These are phyloP conservation scores for Tolypocladium pustulatum DNA, from an alignment of 2,329 filamentous ascomycete genomes.

Conservation along the genomic window DNA sequence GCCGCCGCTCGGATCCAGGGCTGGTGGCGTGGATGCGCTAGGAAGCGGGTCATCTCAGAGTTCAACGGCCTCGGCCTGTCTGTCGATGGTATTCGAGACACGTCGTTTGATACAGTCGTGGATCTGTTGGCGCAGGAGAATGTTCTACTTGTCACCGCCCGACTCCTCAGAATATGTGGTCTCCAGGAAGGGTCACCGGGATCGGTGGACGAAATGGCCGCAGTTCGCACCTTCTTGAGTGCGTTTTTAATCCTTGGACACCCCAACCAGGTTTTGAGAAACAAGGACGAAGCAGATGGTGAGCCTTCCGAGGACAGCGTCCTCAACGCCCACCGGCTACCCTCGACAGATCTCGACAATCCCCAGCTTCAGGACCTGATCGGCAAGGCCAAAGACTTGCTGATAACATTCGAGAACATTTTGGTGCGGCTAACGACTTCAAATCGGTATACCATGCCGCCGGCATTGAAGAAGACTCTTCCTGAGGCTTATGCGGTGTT, in stretches of 20 bases:
- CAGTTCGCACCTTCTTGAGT: constrained; percentile 66
- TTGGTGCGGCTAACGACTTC: constrained; percentile 53
- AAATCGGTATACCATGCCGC: constrained; percentile 58
- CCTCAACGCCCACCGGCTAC: constrained; percentile 19
- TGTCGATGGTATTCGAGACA: constrained; percentile 58
- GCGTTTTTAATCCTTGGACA: constrained; percentile 73
- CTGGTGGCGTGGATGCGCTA: constrained; percentile 53
- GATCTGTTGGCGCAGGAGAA: constrained; percentile 55
- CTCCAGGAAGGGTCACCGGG: constrained; percentile 54
- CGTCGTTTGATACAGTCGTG: constrained; percentile 65
- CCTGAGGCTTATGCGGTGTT: constrained; percentile 64
- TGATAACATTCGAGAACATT: constrained; percentile 69
- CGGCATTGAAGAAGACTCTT: constrained; percentile 50
- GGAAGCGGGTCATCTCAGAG: constrained; percentile 49
- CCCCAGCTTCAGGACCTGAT: constrained; percentile 61
- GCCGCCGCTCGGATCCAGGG: constrained; percentile 59
- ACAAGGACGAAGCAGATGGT: constrained; percentile 50
- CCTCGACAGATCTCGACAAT: constrained; percentile 41
- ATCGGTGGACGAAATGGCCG: constrained; percentile 57
- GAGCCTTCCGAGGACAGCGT: constrained; percentile 40
- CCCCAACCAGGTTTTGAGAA: constrained; percentile 66
- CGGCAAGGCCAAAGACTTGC: constrained; percentile 64
- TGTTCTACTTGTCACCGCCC: constrained; percentile 55
- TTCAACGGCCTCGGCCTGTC: constrained; percentile 59
- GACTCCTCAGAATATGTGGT: constrained; percentile 58